Evolutionary conservation across 805 yeast species (phyloP).

Genomic region (Saccharomycopsis javanensis): DNA sequence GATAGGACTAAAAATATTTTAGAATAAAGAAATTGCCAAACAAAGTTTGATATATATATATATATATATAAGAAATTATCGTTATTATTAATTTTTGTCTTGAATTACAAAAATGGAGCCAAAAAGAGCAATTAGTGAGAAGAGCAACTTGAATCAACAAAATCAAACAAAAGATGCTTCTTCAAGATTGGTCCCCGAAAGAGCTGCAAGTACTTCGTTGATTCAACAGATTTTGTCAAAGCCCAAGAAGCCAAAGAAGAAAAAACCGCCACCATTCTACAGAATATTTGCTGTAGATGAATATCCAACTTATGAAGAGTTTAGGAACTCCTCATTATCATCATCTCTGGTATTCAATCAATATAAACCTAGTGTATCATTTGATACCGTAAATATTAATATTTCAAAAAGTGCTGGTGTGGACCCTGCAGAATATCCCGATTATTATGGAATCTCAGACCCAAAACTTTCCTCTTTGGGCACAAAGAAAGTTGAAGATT

Average conservation of each 20-base stretch:
- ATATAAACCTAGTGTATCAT: constrained; percentile 33
- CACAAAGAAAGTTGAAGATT: constrained; percentile 3
- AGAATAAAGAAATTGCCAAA: too few relatives aligned
- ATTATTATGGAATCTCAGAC: constrained; percentile 9
- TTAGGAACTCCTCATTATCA: neutral
- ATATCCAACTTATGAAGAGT: neutral
- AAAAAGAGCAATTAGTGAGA: neutral
- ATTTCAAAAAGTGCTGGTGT: constrained; percentile 10
- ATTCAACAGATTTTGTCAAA: neutral
- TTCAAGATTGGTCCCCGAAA: neutral
- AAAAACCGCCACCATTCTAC: constrained; percentile 10
- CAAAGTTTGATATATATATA: too few relatives aligned
- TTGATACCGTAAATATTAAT: constrained; percentile 41
- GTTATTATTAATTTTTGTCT: too few relatives aligned
- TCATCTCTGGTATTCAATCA: neutral
- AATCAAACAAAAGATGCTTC: neutral
- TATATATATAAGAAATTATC: too few relatives aligned
- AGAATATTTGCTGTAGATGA: neutral
- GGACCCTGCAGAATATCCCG: constrained; percentile 15
- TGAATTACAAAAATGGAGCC: neutral
- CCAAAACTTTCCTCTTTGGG: constrained; percentile 1
- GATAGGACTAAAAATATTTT: too few relatives aligned
- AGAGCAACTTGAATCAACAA: constrained; percentile 2
- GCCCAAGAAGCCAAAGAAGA: constrained; percentile 1
- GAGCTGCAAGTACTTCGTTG: neutral